Percentiles rank a stretch among this genome's conserved stretches.
phyloP scores from a whole-genome alignment of 2,329 filamentous ascomycete genomes.

The Colletotrichum sidae region DNA sequence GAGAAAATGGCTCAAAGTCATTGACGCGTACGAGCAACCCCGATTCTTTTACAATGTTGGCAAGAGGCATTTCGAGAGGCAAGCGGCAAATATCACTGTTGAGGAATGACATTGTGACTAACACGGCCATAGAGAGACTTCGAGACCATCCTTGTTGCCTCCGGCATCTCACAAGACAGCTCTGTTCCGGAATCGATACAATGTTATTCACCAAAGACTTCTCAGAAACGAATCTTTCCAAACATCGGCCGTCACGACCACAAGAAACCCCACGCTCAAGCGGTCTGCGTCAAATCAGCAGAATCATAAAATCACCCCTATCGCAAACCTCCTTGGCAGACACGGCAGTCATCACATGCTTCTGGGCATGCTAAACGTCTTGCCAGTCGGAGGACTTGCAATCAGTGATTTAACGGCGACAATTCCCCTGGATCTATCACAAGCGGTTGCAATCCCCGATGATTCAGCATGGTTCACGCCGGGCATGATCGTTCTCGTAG shows the following conservation, averaged over 20 bases:
- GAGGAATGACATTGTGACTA: slow-evolving; percentile 30
- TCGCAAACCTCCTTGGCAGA: slow-evolving; percentile 80
- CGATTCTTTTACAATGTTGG: slow-evolving; percentile 78
- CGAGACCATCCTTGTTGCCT: slow-evolving; percentile 79
- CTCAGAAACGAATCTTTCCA: slow-evolving; percentile 95
- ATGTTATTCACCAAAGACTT: slow-evolving; percentile 91
- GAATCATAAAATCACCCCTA: slow-evolving; percentile 89
- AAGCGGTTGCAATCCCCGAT: slow-evolving; percentile 84
- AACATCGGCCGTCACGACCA: slow-evolving; percentile 78
- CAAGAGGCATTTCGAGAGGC: slow-evolving; percentile 94
- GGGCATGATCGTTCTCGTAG: slow-evolving; percentile 94
- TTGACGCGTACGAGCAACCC: slow-evolving; percentile 89
- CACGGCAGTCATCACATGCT: slow-evolving; percentile 88
- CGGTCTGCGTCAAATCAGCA: slow-evolving; percentile 73
- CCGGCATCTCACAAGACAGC: slow-evolving; percentile 83
- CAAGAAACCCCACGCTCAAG: slow-evolving; percentile 62
- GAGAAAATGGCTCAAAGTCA: slow-evolving; percentile 84
- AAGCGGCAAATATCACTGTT: slow-evolving; percentile 32
- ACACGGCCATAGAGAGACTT: slow-evolving; percentile 61
- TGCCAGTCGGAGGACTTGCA: slow-evolving; percentile 84
- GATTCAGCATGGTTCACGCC: slow-evolving; percentile 93
- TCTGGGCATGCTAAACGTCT: slow-evolving; percentile 82
- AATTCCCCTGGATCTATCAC: slow-evolving; percentile 84
- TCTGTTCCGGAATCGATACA: slow-evolving; percentile 89
- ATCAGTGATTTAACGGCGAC: slow-evolving; percentile 90